Base-by-base conservation (phyloP, 2,329 filamentous ascomycete genomes). In the Microdochium paspali region DNA sequence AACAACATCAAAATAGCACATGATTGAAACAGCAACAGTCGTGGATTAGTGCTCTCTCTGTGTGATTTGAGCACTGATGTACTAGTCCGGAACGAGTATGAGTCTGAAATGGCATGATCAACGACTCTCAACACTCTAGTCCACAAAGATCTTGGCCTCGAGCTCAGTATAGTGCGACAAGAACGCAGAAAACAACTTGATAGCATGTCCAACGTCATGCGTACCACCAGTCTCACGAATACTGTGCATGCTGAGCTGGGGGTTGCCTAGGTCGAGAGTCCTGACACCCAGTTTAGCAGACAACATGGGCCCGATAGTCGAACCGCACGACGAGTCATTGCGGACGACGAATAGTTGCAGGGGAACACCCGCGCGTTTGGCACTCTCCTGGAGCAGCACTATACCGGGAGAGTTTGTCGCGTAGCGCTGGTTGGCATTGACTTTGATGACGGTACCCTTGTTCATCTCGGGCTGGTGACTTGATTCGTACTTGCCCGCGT, bases 361-460 rank as follows among this genome's bases (percentile, higher is more conserved):
- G 13, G 93, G 93, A 20, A 97, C 90, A 23, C 81, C 82, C 18
- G 77, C 79, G 28, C 74, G 70, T 44, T 77, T 80, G 44, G 93
- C 93, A 39, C 85, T 83, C 70, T 97, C 90, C 66, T 96, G 87
- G 10, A 98, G 66, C 28, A 98, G 74, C 7, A 95, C 91, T 56
- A 97, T 95, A 30, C 93, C 93, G 1, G 93, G 93, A 0, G 89
- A 88, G 72, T 96, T 97, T 47, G 93, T 98, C 25, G 91, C 90
- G 68, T 98, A 98, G 52, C 90, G 85, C 56, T 93, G 89, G 66
- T 97, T 98, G 53, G 93, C 93, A 63, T 98, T 98, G 73, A 98
- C 79, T 72, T 98, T 98, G 73, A 98, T 90, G 43, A 97, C 91
- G 3, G 88, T 88, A 46, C 93, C 93, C 66, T 89, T 87, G 76